These are phyloP conservation scores for Penicillium maclennaniae DNA, from an alignment of 495 filamentous ascomycete genomes.

Conservation along the genomic window DNA sequence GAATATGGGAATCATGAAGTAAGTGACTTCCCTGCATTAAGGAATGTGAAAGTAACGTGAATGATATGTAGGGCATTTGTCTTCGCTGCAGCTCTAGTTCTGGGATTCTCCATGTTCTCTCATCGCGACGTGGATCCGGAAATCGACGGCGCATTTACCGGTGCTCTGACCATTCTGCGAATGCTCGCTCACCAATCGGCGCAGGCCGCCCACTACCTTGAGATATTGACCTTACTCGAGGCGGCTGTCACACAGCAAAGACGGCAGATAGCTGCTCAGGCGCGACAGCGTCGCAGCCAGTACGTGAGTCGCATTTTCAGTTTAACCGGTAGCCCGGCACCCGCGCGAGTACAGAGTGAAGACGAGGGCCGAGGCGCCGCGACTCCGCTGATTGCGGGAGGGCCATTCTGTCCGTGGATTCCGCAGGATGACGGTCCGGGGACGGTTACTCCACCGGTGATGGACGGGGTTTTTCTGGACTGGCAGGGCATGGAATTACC, in stretches of 20 bases:
- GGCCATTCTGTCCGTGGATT: constrained; percentile 16
- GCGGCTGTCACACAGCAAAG: constrained; percentile 33
- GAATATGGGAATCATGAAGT: constrained; percentile 42
- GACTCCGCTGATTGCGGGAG: constrained; percentile 10
- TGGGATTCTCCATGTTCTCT: constrained; percentile 43
- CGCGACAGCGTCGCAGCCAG: constrained; percentile 27
- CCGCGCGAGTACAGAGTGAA: constrained; percentile 6
- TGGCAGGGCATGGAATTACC: constrained; percentile 36
- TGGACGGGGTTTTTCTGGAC: constrained; percentile 21
- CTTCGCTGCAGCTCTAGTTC: constrained; percentile 40
- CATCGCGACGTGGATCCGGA: constrained; percentile 30
- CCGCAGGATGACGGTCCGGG: constrained; percentile 13
- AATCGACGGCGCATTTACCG: constrained; percentile 30
- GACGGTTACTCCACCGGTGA: constrained; percentile 14
- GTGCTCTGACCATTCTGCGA: constrained; percentile 29
- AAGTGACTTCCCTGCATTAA: background rate
- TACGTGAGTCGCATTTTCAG: constrained; percentile 41
- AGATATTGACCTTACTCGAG: constrained; percentile 32
- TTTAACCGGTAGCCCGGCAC: constrained; percentile 16
- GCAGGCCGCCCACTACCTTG: constrained; percentile 39
- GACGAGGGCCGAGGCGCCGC: constrained; percentile 2
- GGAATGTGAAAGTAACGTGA: constrained; percentile 4
- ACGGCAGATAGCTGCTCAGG: constrained; percentile 26
- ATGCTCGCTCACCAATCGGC: constrained; percentile 34
- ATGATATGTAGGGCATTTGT: constrained; percentile 32